Evolutionary conservation across 805 yeast genomes (phyloP).

Genomic region (Zygoascus bituminiphila): DNA sequence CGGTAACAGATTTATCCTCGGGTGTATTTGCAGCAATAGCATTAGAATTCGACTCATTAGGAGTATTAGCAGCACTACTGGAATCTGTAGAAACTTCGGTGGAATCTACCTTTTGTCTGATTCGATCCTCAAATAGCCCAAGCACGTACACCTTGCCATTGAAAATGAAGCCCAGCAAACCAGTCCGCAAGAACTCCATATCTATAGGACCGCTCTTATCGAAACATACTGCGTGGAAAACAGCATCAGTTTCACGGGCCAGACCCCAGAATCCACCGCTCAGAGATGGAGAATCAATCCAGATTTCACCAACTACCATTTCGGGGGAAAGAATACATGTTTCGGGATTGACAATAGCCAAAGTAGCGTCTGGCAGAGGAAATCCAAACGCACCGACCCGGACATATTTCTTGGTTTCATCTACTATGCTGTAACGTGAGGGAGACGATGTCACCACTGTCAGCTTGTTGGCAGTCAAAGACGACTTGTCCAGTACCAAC

Average conservation of each 20-base stretch:
- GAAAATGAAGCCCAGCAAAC: constrained; percentile 78
- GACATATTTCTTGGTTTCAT: constrained; percentile 41
- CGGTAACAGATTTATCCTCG: not conserved
- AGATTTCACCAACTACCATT: constrained; percentile 86
- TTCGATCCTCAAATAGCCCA: constrained; percentile 86
- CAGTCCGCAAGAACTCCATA: constrained; percentile 81
- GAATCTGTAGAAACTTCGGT: not conserved
- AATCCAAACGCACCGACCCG: constrained; percentile 89
- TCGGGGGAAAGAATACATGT: constrained; percentile 64
- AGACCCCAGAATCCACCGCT: constrained; percentile 85
- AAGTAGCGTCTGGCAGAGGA: constrained; percentile 88
- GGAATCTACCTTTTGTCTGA: constrained; percentile 48
- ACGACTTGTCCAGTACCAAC: constrained; percentile 62
- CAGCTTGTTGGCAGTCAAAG: constrained; percentile 54
- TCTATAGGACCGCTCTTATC: constrained; percentile 64
- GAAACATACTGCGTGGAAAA: constrained; percentile 74
- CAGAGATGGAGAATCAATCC: constrained; percentile 92
- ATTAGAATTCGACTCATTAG: not conserved
- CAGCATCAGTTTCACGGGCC: constrained; percentile 56
- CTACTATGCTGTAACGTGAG: constrained; percentile 30
- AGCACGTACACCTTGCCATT: constrained; percentile 82
- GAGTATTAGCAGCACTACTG: not conserved
- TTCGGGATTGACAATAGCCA: constrained; percentile 93
- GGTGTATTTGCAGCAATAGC: not conserved
- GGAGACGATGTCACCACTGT: constrained; percentile 40